Evolutionary conservation across 345 rosid genomes (phyloP).

Genomic region (Euphorbia pulcherrima): DNA sequence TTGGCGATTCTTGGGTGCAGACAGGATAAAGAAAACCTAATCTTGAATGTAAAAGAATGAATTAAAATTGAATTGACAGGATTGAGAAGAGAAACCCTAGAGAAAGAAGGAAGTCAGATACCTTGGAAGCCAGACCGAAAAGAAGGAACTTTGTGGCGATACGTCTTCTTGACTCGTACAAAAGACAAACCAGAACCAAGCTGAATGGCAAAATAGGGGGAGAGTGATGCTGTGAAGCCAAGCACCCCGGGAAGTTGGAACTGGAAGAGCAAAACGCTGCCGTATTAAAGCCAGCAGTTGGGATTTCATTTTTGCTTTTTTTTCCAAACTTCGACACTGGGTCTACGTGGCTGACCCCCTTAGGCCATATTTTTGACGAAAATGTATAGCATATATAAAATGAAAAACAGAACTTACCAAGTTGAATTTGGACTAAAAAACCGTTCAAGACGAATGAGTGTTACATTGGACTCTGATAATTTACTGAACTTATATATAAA

Average conservation of each 20-base stretch:
- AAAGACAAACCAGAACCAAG: background rate
- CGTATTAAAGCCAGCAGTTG: background rate
- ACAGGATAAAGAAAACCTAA: conserved; percentile 2
- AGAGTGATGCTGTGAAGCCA: too few species aligned
- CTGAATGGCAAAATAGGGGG: too few species aligned
- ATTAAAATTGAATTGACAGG: background rate
- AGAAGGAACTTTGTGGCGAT: background rate
- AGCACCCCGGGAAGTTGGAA: background rate
- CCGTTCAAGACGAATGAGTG: too few species aligned
- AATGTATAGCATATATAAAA: too few species aligned
- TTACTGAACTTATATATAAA: too few species aligned
- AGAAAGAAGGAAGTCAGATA: background rate
- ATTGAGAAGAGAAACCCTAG: background rate
- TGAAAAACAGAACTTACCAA: too few species aligned
- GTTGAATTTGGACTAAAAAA: too few species aligned
- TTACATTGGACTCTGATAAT: too few species aligned
- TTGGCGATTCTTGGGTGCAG: background rate
- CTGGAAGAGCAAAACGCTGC: background rate
- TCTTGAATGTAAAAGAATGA: background rate
- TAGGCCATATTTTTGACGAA: too few species aligned
- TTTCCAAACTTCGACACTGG: too few species aligned
- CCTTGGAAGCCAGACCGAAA: conserved; percentile 12
- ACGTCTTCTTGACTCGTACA: background rate
- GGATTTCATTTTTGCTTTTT: too few species aligned
- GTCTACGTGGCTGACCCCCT: too few species aligned